These are phyloP conservation scores for Blastocystis sp. DNA, from an alignment of 352 stramenopile genomes.

Conservation along the genomic window DNA sequence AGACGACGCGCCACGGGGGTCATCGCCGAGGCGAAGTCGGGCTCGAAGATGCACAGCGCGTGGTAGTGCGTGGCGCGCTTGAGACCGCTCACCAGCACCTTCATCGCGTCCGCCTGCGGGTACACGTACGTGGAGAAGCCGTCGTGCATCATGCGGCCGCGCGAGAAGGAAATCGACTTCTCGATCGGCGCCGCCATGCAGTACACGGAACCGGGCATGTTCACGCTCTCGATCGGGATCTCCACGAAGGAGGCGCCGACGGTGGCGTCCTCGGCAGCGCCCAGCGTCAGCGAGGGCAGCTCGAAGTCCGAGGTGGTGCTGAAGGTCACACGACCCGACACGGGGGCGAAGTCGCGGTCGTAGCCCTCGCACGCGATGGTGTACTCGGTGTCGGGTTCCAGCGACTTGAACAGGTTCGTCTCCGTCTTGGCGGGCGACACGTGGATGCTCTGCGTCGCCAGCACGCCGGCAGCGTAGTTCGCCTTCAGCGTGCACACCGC, in stretches of 20 bases:
- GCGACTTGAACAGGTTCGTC: conserved; percentile 47
- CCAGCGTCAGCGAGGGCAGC: conserved; percentile 16
- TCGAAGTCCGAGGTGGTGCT: conserved; percentile 12
- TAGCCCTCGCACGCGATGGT: conserved; percentile 29
- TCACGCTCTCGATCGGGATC: conserved; percentile 32
- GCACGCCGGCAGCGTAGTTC: background rate
- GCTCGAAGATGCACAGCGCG: conserved; percentile 57
- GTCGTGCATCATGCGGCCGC: conserved; percentile 19
- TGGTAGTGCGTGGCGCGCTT: conserved; percentile 2
- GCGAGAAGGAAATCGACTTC: background rate
- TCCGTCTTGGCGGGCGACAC: background rate
- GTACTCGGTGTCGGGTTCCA: conserved; percentile 57
- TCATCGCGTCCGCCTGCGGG: conserved; percentile 2
- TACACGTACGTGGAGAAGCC: conserved; percentile 24
- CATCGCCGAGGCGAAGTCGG: background rate
- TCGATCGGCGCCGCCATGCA: background rate
- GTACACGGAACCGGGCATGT: conserved; percentile 54
- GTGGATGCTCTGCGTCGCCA: background rate
- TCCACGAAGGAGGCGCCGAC: conserved; percentile 14
- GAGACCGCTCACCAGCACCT: conserved; percentile 17
- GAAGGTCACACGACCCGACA: conserved; percentile 16
- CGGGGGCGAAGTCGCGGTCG: conserved; percentile 9
- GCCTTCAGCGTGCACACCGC: conserved; percentile 21
- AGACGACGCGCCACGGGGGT: conserved; percentile 1
- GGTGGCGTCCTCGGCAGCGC: background rate